Percentiles rank a stretch among this genome's conserved stretches.
phyloP scores from a whole-genome alignment of 202 grass and related monocot genomes.

The Digitaria exilis region DNA sequence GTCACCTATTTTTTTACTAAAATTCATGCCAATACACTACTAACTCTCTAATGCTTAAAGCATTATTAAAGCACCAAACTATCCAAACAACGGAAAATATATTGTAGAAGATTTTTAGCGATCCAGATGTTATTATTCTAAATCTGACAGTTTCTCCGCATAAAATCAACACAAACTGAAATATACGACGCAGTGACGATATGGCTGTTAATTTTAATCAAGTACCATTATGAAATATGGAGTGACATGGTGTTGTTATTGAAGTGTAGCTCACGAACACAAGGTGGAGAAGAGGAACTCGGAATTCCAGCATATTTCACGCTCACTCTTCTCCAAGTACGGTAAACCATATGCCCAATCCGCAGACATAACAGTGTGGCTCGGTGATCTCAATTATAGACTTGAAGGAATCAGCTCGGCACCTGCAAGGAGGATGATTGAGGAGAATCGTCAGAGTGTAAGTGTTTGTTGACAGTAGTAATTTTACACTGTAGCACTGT shows the following conservation, averaged over 20 bases:
- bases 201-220: not conserved
- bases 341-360: slow-evolving; percentile 25
- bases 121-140: not conserved
- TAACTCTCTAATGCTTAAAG: not conserved
- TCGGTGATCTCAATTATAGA: slow-evolving; percentile 79
- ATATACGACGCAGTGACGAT: not conserved
- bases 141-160: too few species aligned
- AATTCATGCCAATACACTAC: not conserved
- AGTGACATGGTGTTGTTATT: slow-evolving; percentile 10
- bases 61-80: not conserved
- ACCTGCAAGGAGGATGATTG: slow-evolving; percentile 54
- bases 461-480: not conserved
- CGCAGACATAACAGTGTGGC: slow-evolving; percentile 59
- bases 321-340: slow-evolving; percentile 56
- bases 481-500: not conserved
- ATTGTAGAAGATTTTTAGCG: not conserved
- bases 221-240: not conserved
- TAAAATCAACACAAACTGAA: not conserved
- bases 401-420: slow-evolving; percentile 55
- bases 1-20: not conserved
- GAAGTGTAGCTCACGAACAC: slow-evolving; percentile 54
- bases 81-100: too few species aligned
- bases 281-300: slow-evolving; percentile 78
- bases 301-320: slow-evolving; percentile 58
- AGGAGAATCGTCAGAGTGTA: slow-evolving; percentile 58